These are phyloP conservation scores for Megacollybia marginata DNA, from an alignment of 768 basidiomycete species.

Conservation along the genomic window DNA sequence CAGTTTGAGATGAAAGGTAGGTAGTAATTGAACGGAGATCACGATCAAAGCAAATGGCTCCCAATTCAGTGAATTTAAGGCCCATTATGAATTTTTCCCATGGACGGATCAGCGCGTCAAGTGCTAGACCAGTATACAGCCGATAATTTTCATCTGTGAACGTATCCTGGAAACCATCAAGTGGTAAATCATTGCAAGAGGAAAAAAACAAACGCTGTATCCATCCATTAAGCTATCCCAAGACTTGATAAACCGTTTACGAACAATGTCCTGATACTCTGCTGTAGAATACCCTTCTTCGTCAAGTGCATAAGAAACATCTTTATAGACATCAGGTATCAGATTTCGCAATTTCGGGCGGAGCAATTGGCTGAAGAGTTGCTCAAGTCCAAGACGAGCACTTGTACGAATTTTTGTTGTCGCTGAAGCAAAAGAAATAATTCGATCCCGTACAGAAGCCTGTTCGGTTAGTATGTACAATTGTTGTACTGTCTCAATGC, in stretches of 20 bases:
- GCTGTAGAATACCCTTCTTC: slow-evolving; percentile 80
- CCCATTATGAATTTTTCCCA: slow-evolving; percentile 88
- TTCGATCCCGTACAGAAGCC: slow-evolving; percentile 33
- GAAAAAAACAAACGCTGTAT: slow-evolving; percentile 59
- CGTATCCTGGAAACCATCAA: slow-evolving; percentile 45
- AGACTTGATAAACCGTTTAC: slow-evolving; percentile 82
- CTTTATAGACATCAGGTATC: slow-evolving; percentile 84
- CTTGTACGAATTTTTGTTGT: slow-evolving; percentile 62
- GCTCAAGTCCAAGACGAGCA: slow-evolving; percentile 77
- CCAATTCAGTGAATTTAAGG: slow-evolving; percentile 87
- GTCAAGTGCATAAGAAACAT: slow-evolving; percentile 81
- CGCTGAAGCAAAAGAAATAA: slow-evolving; percentile 46
- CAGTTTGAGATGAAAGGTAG: slow-evolving; percentile 82
- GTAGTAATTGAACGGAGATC: slow-evolving; percentile 80
- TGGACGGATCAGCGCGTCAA: slow-evolving; percentile 86
- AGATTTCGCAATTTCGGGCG: slow-evolving; percentile 81
- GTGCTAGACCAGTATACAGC: slow-evolving; percentile 73
- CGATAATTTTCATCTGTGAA: slow-evolving; percentile 89
- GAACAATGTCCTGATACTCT: slow-evolving; percentile 79
- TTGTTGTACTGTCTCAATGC: slow-evolving; percentile 50
- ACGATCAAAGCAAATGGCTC: slow-evolving; percentile 91
- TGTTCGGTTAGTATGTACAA: slow-evolving; percentile 61
- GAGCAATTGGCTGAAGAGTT: slow-evolving; percentile 91
- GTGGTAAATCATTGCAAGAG: background rate
- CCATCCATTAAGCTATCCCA: slow-evolving; percentile 87